phyloP scores from a whole-genome alignment of 495 filamentous ascomycete species.

The Talaromyces wortmannii region DNA sequence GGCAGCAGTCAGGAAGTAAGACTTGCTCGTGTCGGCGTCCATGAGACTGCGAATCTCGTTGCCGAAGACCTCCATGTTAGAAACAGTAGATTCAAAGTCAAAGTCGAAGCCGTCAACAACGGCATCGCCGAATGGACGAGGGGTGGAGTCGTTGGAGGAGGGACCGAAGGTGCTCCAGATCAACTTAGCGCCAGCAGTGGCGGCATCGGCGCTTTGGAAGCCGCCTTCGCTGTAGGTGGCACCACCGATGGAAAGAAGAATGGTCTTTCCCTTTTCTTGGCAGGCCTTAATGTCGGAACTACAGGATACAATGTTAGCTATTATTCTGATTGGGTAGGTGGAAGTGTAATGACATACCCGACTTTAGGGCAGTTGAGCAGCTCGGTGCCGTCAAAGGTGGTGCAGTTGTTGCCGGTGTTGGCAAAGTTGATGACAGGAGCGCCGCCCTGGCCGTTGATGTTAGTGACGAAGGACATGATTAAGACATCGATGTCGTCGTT shows the following conservation, averaged over 20 bases:
- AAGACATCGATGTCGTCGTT: conserved; percentile 37
- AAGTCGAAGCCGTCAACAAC: conserved; percentile 69
- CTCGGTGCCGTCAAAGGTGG: conserved; percentile 45
- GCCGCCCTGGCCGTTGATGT: conserved; percentile 15
- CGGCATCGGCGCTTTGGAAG: conserved; percentile 46
- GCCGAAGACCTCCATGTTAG: conserved; percentile 49
- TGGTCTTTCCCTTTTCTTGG: conserved; percentile 56
- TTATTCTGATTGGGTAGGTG: background rate
- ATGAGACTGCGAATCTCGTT: conserved; percentile 47
- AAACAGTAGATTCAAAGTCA: conserved; percentile 47
- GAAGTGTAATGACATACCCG: background rate
- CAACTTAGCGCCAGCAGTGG: conserved; percentile 47
- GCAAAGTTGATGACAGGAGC: conserved; percentile 55
- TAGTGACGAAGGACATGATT: background rate
- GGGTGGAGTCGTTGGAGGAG: conserved; percentile 19
- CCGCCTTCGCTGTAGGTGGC: conserved; percentile 55
- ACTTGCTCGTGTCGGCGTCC: conserved; percentile 39
- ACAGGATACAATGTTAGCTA: background rate
- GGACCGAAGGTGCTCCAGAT: conserved; percentile 68
- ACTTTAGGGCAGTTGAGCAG: conserved; percentile 23
- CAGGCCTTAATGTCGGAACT: conserved; percentile 56
- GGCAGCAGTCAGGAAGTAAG: conserved; percentile 57
- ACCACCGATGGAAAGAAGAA: conserved; percentile 63
- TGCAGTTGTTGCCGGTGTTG: conserved; percentile 51
- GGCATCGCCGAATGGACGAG: conserved; percentile 58